Percentiles rank a stretch among this genome's conserved stretches.
Conservation (phyloP, 2,329 filamentous ascomycete genomes). For the Pseudogymnoascus sp. region DNA sequence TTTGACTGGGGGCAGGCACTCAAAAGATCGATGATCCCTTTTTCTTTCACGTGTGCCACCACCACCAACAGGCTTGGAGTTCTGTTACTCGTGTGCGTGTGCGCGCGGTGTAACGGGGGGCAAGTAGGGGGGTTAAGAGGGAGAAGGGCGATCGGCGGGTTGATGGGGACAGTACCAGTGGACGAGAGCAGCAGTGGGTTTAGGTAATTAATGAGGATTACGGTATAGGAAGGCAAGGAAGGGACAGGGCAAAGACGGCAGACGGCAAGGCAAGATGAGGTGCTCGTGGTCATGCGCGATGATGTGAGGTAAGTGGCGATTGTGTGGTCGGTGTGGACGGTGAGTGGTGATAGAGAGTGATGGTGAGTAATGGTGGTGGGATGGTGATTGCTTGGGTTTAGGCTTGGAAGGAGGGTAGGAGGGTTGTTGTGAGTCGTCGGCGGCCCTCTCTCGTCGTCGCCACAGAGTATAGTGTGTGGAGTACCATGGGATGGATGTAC, state of each 20-base stretch:
- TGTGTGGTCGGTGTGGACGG: not conserved
- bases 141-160: not conserved
- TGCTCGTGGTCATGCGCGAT: not conserved
- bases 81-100: not conserved
- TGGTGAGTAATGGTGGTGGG: not conserved
- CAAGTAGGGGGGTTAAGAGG: not conserved
- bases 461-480: conserved; percentile 4
- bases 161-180: not conserved
- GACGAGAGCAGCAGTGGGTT: not conserved
- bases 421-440: not conserved
- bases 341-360: not conserved
- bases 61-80: not conserved
- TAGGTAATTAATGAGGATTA: not conserved
- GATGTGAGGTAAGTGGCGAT: conserved; percentile 8
- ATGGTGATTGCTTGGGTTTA: not conserved
- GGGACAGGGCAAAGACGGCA: not conserved
- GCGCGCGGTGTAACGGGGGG: not conserved
- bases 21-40: not conserved
- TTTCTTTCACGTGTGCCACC: not conserved
- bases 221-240: not conserved
- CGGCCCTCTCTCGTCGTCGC: not conserved
- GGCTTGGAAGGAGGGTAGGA: not conserved
- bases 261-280: not conserved
- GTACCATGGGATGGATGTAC: not conserved
- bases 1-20: not conserved